Conservation (phyloP, 1,284 basidiomycete species). For the Ustilago esculenta region DNA sequence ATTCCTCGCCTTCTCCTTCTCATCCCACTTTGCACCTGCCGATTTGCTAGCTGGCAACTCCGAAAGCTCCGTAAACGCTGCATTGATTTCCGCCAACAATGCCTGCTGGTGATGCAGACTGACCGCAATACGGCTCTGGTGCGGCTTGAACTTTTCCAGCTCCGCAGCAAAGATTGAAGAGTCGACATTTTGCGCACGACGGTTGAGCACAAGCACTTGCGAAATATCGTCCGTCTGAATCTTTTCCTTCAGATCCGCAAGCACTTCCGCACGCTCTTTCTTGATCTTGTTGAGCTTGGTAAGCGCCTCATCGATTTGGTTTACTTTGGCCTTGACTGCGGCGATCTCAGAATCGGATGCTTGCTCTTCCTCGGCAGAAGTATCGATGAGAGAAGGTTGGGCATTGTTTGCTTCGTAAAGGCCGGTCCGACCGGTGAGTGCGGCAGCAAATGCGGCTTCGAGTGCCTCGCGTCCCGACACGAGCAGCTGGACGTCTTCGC, state of each 20-base stretch:
- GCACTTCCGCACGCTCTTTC: conserved; percentile 80
- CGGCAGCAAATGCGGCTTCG: conserved; percentile 76
- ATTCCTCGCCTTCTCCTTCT: conserved; percentile 79
- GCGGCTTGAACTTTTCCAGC: conserved; percentile 93
- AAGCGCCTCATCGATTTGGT: conserved; percentile 51
- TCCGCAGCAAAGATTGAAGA: conserved; percentile 88
- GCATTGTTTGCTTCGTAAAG: conserved; percentile 22
- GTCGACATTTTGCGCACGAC: conserved; percentile 84
- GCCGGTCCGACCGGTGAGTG: conserved; percentile 57
- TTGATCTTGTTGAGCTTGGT: conserved; percentile 59
- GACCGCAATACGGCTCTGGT: conserved; percentile 80
- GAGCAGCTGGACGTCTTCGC: conserved; percentile 76
- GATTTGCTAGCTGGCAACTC: conserved; percentile 63
- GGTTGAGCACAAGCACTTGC: conserved; percentile 88
- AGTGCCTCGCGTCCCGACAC: conserved; percentile 72
- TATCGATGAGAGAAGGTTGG: conserved; percentile 44
- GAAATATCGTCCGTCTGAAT: conserved; percentile 97
- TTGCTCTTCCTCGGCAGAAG: conserved; percentile 49
- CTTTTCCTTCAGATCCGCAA: conserved; percentile 95
- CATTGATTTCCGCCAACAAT: conserved; percentile 69
- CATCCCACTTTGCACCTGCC: conserved; percentile 78
- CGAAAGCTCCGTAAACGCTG: conserved; percentile 38
- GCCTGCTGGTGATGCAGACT: conserved; percentile 81
- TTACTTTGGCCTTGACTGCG: conserved; percentile 37
- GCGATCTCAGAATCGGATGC: conserved; percentile 30